Evolutionary conservation across 148 eudicot species (phyloP).

Genomic region (Chenopodium suecicum): DNA sequence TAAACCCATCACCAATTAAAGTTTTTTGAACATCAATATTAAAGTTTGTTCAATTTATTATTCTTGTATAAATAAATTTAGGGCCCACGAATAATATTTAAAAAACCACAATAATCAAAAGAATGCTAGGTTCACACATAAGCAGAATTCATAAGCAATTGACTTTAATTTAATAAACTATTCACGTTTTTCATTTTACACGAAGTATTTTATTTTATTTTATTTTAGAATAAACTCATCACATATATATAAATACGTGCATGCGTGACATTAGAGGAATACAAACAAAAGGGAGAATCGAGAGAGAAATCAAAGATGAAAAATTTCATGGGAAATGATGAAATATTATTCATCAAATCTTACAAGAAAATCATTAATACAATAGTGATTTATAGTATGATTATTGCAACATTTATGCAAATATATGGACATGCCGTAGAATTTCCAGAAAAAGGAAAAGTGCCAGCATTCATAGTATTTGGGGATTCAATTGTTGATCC

Average conservation of each 20-base stretch:
- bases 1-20: too few species aligned
- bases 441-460: background rate
- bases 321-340: background rate
- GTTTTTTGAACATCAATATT: too few species aligned
- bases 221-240: background rate
- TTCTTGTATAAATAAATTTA: too few species aligned
- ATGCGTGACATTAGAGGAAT: background rate
- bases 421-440: conserved; percentile 9
- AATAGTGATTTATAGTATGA: background rate
- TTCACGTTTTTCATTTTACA: background rate
- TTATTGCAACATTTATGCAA: background rate
- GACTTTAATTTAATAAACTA: background rate
- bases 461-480: conserved; percentile 66
- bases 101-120: too few species aligned
- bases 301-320: background rate
- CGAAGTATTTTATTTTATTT: too few species aligned
- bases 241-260: background rate
- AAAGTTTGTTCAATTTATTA: too few species aligned
- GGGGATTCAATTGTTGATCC: conserved; percentile 86
- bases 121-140: too few species aligned
- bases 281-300: background rate
- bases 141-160: background rate
- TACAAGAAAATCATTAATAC: background rate
- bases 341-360: background rate
- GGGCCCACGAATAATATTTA: too few species aligned